These are phyloP conservation scores for Mallotus repandus DNA, from an alignment of 441 rosid species.

Conservation along the genomic window DNA sequence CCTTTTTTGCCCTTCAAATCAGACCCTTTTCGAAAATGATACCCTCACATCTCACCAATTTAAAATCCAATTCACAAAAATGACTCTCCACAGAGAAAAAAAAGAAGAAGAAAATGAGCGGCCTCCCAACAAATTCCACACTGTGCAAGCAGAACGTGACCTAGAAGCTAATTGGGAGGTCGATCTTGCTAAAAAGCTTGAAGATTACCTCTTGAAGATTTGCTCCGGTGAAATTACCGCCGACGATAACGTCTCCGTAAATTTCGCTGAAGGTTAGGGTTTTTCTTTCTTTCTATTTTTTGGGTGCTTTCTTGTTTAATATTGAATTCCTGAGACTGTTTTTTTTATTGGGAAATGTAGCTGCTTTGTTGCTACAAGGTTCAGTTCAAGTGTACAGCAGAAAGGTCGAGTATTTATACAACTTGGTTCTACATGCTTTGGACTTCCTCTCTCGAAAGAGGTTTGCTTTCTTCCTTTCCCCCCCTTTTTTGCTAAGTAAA, in stretches of 20 bases:
- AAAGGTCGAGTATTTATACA: constrained; percentile 89
- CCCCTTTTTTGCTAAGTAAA: neutral
- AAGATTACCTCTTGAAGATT: constrained; percentile 81
- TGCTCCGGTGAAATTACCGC: constrained; percentile 74
- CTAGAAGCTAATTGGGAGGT: constrained; percentile 91
- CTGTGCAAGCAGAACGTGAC: constrained; percentile 83
- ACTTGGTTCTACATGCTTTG: constrained; percentile 81
- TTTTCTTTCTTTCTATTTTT: neutral
- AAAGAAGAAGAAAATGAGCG: constrained; percentile 23
- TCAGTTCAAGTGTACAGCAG: constrained; percentile 91
- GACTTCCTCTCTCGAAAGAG: constrained; percentile 83
- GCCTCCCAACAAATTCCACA: constrained; percentile 43
- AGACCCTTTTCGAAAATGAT: constrained; percentile 8
- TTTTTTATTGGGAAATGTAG: constrained; percentile 38
- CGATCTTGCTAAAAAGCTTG: constrained; percentile 72
- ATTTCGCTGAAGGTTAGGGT: constrained; percentile 80
- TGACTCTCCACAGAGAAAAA: constrained; percentile 31
- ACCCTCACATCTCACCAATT: constrained; percentile 15
- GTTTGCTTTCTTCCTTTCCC: constrained; percentile 27
- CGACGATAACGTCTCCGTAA: constrained; percentile 44
- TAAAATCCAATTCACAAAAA: neutral
- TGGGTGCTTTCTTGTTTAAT: neutral
- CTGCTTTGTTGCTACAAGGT: constrained; percentile 95
- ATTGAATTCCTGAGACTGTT: neutral
- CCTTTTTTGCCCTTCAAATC: neutral